Evolutionary conservation across 2,329 filamentous ascomycete genomes (phyloP), one percentile per base, ranked within the genome.

Genomic region (Penicillium sp.): DNA sequence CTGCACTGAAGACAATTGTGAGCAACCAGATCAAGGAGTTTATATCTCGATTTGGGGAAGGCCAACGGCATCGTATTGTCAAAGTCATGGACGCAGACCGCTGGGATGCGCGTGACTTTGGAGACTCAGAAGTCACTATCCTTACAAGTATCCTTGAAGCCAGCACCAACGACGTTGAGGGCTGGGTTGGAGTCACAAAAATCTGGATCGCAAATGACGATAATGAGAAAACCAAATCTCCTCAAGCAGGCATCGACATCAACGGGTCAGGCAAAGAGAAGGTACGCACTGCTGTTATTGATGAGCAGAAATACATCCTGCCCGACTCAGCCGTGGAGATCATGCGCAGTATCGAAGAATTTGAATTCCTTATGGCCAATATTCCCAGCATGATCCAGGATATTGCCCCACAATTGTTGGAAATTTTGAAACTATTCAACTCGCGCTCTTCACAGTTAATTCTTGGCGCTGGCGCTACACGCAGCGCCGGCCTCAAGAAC

Each of bases 361-460:
- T 95, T 71, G 80, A 96, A 58, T 88, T 89, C 56, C 81, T 99
- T 4, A 86, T 93, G 52, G 81, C 89, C 5, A 87, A 86, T 29
- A 93, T 97, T 52, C 93, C 94, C 1, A 93, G 88, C 55, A 92
- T 96, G 84, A 89, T 90, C 1, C 80, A 86, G 2, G 91, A 96
- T 53, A 86, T 96, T 48, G 88, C 90, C 0, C 78, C 83, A 2
- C 87, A 86, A 0, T 81, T 99, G 10, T 79, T 96, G 39, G 87
- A 94, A 21, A 95, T 95, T 66, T 80, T 97, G 13, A 89, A 94
- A 60, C 81, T 95, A 4, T 99, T 97, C 80, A 96, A 99, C 71
- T 96, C 91, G 2, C 87, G 94, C 18, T 92, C 92, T 52, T 95
- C 89, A n/a, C 94, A 99, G 69, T 82, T 99, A 52, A 96, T 99